Base-by-base conservation (phyloP, 2,329 filamentous ascomycete genomes). In the Diaporthe helianthi region DNA sequence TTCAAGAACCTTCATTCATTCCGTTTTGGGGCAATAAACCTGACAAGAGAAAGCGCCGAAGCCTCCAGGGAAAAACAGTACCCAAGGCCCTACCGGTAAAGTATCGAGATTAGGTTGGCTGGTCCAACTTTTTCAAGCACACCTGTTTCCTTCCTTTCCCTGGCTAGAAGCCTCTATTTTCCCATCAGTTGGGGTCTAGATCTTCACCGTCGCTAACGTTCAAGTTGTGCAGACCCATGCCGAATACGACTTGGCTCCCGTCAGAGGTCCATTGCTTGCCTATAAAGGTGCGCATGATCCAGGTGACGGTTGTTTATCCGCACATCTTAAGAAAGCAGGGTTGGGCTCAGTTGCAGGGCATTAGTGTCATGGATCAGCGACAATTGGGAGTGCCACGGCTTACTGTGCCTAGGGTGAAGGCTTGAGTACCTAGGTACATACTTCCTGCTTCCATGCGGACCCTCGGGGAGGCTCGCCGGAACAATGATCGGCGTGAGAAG, bases 191-290 rank as follows among this genome's bases (percentile, higher is more conserved):
- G 31, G 19, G 19, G 24, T 47, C 33, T 24, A 60, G 22, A 33
- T 31, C 44, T 19, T 17, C 29, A 36, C 10, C n/a, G 9, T 31
- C 2, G 44, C 44, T 17, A 13, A 9, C 4, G 7, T n/a, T n/a
- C n/a, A n/a, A n/a, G n/a, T 5, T 36, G 58, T 36, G n/a, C 19
- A 24, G 24, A 31, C 12, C 29, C 13, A 24, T 63, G 26, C 44
- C 58, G 58, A 63, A 49, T 49, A 49, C 44, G 44, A 61, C 13
- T 63, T 63, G 44, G 58, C 29, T 63, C 44, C 58, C 10, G 19
- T 49, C 29, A 29, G n/a, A 47, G 33, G 5, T 24, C 29, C 19
- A 36, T 24, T 63, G 44, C n/a, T 24, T 36, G 13, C 44, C n/a
- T n/a, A n/a, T n/a, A n/a, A n/a, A 33, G n/a, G 26, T 17, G n/a